A percentile compares a stretch with the other conserved stretches of the same genome.
These are phyloP conservation scores for Mallotus repandus DNA, from an alignment of 441 rosid genomes.

Conservation along the genomic window DNA sequence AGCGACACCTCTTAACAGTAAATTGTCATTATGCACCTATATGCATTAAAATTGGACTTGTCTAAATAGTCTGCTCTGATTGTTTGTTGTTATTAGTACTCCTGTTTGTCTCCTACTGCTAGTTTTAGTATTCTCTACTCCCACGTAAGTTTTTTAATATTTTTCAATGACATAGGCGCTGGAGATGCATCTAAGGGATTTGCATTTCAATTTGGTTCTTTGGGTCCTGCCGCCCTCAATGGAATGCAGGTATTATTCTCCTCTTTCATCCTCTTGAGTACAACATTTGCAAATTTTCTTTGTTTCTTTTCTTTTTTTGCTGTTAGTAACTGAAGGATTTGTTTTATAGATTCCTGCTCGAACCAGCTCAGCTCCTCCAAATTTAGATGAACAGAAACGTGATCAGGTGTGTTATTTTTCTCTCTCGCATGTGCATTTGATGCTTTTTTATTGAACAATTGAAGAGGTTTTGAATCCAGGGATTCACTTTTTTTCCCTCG, in stretches of 20 bases:
- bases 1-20: slow-evolving; percentile 59
- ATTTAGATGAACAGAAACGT: slow-evolving; percentile 96
- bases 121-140: background rate
- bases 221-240: slow-evolving; percentile 76
- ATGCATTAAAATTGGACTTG: background rate
- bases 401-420: slow-evolving; percentile 54
- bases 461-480: background rate
- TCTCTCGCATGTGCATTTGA: background rate
- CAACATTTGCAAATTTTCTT: background rate
- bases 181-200: slow-evolving; percentile 68
- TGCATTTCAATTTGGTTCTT: slow-evolving; percentile 83
- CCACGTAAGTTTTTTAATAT: background rate
- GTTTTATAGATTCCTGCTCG: slow-evolving; percentile 84
- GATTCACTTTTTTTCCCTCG: background rate
- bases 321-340: slow-evolving; percentile 20
- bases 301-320: background rate
- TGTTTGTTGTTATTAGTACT: too few species aligned
- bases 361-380: slow-evolving; percentile 97
- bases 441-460: background rate
- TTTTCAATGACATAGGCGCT: slow-evolving; percentile 34
- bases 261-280: slow-evolving; percentile 9
- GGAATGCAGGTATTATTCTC: slow-evolving; percentile 56
- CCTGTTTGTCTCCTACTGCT: background rate
- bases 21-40: background rate
- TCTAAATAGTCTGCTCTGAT: background rate